Evolutionary conservation across 208 protist genomes (phyloP).

Genomic region (Strigomonas galati): DNA sequence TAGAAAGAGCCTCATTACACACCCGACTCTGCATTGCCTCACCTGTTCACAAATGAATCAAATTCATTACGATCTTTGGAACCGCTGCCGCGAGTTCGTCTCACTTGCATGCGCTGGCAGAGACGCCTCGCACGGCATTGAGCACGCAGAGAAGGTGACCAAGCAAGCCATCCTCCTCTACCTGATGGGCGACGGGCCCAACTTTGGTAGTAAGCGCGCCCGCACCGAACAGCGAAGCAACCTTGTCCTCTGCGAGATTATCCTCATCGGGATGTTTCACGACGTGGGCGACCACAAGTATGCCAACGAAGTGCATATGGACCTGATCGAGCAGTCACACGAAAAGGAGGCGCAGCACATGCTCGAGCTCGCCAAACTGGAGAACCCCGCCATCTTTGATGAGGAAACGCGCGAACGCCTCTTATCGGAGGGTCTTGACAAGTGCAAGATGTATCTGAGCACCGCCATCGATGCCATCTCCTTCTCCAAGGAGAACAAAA

Average conservation of each 20-base stretch:
- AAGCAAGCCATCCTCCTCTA: conserved; percentile 61
- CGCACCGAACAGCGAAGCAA: not conserved
- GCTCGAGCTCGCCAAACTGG: not conserved
- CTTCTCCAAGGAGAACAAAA: conserved; percentile 72
- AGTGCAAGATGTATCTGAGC: conserved; percentile 10
- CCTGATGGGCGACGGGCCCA: conserved; percentile 29
- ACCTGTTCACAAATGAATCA: conserved; percentile 33
- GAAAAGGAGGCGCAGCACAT: conserved; percentile 10
- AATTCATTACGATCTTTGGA: conserved; percentile 56
- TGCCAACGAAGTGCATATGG: conserved; percentile 21
- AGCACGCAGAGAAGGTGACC: conserved; percentile 78
- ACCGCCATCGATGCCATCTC: conserved; percentile 61
- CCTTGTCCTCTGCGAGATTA: conserved; percentile 34
- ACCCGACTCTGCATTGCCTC: not conserved
- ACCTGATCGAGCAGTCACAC: conserved; percentile 31
- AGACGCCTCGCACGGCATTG: conserved; percentile 69
- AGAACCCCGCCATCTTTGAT: too few species aligned
- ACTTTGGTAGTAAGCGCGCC: not conserved
- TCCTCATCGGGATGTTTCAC: conserved; percentile 84
- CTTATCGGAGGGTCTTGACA: not conserved
- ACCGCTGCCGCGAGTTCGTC: conserved; percentile 61
- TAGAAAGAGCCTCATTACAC: not conserved
- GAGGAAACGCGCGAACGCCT: too few species aligned
- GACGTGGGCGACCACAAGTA: conserved; percentile 90
- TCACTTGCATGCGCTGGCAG: conserved; percentile 46